A percentile compares a stretch with the other conserved stretches of the same genome.
These are phyloP conservation scores for Pleurotus pulmonarius DNA, from an alignment of 768 basidiomycete genomes.

Conservation along the genomic window DNA sequence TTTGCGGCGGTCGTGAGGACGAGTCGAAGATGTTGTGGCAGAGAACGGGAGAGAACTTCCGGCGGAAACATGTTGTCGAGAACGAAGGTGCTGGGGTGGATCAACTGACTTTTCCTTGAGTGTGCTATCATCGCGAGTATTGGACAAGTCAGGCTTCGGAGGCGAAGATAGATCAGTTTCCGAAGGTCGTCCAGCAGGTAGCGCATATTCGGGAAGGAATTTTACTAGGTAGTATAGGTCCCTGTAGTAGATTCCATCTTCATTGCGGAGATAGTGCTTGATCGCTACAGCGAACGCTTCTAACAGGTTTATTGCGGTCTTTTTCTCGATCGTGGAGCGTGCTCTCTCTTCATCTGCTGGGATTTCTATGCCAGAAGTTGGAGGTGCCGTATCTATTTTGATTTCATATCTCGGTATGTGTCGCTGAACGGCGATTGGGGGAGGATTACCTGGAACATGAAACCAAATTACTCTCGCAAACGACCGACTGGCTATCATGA, in stretches of 20 bases:
- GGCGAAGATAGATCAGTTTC: conserved; percentile 20
- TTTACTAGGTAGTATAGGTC: conserved; percentile 71
- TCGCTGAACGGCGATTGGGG: too few species aligned
- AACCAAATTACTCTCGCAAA: conserved; percentile 61
- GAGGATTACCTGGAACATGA: conserved; percentile 41
- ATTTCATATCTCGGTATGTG: too few species aligned
- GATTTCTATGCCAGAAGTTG: conserved; percentile 11
- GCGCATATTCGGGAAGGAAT: conserved; percentile 62
- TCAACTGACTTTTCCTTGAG: neutral
- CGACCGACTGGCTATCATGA: conserved; percentile 53
- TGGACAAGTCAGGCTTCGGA: neutral
- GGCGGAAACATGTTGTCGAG: neutral
- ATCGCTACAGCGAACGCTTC: conserved; percentile 64
- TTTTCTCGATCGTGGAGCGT: conserved; percentile 59
- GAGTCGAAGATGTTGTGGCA: conserved; percentile 2
- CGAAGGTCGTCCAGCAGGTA: conserved; percentile 48
- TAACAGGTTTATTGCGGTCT: conserved; percentile 62
- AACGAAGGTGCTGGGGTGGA: conserved; percentile 3
- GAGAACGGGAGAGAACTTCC: neutral
- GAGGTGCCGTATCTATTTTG: conserved; percentile 3
- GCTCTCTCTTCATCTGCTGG: conserved; percentile 32
- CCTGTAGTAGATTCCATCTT: conserved; percentile 43
- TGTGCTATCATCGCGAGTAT: neutral
- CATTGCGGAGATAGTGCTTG: conserved; percentile 70
- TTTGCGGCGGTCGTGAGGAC: neutral